Percentiles rank a stretch among this genome's conserved stretches.
phyloP scores from a whole-genome alignment of 768 basidiomycete genomes.

The Sistotremastrum niveocremeum region DNA sequence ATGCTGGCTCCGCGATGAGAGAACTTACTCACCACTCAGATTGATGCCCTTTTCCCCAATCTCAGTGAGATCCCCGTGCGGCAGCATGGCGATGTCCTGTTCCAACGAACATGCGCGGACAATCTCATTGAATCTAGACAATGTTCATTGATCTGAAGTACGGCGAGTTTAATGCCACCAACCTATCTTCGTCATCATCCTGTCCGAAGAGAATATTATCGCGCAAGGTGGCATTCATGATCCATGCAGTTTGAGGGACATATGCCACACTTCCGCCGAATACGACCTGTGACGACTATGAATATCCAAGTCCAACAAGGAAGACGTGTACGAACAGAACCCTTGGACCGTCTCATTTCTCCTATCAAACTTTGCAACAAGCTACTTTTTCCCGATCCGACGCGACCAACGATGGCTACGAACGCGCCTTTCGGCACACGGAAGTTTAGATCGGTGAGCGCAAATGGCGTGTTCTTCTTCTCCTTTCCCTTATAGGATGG shows the following conservation, averaged over 20 bases:
- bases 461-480: constrained; percentile 10
- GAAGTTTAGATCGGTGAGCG: constrained; percentile 12
- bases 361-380: constrained; percentile 14
- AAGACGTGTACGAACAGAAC: constrained; percentile 15
- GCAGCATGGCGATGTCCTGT: constrained; percentile 28
- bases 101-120: constrained; percentile 27
- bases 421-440: constrained; percentile 21
- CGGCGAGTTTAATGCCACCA: not conserved
- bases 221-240: constrained; percentile 20
- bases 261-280: constrained; percentile 10
- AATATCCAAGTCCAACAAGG: not conserved
- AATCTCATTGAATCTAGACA: constrained; percentile 14
- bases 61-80: constrained; percentile 25
- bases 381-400: constrained; percentile 28
- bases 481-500: constrained; percentile 1
- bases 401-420: constrained; percentile 29
- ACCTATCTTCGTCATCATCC: constrained; percentile 18
- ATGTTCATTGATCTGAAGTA: not conserved
- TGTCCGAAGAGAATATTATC: constrained; percentile 32
- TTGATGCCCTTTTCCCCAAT: constrained; percentile 27
- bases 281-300: constrained; percentile 6
- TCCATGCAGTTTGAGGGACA: constrained; percentile 12
- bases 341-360: constrained; percentile 25
- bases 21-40: constrained; percentile 1
- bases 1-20: no score